Percentiles rank a stretch among this genome's conserved stretches.
Conservation (phyloP, 2,329 filamentous ascomycete species). For the Rhynchosporium secalis region DNA sequence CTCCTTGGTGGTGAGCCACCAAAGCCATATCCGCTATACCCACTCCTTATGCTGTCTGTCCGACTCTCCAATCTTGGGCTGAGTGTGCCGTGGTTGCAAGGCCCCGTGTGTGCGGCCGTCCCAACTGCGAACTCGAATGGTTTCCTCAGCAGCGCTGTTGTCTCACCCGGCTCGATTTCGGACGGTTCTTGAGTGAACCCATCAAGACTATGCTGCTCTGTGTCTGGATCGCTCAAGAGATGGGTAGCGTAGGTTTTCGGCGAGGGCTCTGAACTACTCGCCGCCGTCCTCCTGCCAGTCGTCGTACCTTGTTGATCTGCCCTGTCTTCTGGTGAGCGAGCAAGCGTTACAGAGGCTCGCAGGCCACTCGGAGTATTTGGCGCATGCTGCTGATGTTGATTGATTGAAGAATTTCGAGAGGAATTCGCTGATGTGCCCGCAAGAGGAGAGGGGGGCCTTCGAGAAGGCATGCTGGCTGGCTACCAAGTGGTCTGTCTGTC, state of each 20-base stretch:
- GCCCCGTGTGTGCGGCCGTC: slow-evolving; percentile 38
- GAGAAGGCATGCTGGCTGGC: too few relatives aligned
- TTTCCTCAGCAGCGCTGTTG: slow-evolving; percentile 53
- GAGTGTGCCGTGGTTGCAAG: slow-evolving; percentile 74
- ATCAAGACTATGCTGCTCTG: slow-evolving; percentile 20
- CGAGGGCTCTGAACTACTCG: slow-evolving; percentile 31
- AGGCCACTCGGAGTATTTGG: slow-evolving; percentile 36
- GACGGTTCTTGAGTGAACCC: slow-evolving; percentile 14
- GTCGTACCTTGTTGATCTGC: neutral
- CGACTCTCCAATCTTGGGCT: slow-evolving; percentile 59
- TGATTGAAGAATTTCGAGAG: slow-evolving; percentile 23
- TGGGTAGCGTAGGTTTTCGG: slow-evolving; percentile 31
- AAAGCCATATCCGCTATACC: slow-evolving; percentile 29
- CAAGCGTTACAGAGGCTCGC: slow-evolving; percentile 35
- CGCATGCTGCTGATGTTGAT: slow-evolving; percentile 28
- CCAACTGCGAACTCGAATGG: slow-evolving; percentile 34
- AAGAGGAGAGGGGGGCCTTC: slow-evolving; percentile 1
- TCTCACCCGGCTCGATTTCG: slow-evolving; percentile 44
- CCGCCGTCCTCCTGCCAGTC: slow-evolving; percentile 7
- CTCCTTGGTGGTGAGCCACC: slow-evolving; percentile 28
- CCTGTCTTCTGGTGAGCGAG: slow-evolving; percentile 31
- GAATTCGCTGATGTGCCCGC: slow-evolving; percentile 4
- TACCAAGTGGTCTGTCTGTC: too few relatives aligned
- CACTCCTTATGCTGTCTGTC: slow-evolving; percentile 34
- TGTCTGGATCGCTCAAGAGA: slow-evolving; percentile 20